Conservation (phyloP, 129 eudicot genomes). For the Tanacetum coccineum region DNA sequence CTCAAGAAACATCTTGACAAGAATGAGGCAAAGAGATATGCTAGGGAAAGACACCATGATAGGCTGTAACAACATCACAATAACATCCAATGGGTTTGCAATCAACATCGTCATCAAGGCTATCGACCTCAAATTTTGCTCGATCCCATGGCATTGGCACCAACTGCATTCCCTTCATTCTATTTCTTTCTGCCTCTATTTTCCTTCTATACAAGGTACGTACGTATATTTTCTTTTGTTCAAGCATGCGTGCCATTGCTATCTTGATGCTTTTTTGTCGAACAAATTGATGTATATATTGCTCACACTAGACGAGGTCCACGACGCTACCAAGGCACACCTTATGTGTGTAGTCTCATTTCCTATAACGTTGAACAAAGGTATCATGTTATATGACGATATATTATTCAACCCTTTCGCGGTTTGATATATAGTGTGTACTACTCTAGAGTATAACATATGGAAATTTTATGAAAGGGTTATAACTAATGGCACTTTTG, state of each 20-base stretch:
- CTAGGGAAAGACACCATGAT: conserved; percentile 16
- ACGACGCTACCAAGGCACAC: conserved; percentile 14
- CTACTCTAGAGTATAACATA: too few relatives aligned
- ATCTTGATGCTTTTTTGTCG: neutral
- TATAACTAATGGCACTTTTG: conserved; percentile 54
- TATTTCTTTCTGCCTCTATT: conserved; percentile 29
- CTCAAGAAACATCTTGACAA: conserved; percentile 16
- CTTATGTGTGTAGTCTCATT: conserved; percentile 9
- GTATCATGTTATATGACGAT: neutral
- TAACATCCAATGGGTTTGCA: conserved; percentile 25
- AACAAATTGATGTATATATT: conserved; percentile 28
- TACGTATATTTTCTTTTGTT: neutral
- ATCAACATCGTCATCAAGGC: conserved; percentile 20
- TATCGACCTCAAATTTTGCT: conserved; percentile 16
- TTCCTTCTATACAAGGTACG: conserved; percentile 38
- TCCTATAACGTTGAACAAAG: conserved; percentile 17
- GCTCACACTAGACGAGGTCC: conserved; percentile 24
- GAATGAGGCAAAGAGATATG: conserved; percentile 28
- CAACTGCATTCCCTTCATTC: conserved; percentile 31
- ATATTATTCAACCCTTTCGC: neutral
- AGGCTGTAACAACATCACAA: conserved; percentile 15
- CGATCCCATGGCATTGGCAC: conserved; percentile 23
- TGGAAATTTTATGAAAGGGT: conserved; percentile 13
- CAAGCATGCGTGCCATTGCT: neutral
- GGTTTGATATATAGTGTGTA: neutral